Percentiles rank a stretch among this genome's conserved stretches.
Evolutionary conservation across 257 asterid species (phyloP).

Genomic region (Gentiana macrophylla): DNA sequence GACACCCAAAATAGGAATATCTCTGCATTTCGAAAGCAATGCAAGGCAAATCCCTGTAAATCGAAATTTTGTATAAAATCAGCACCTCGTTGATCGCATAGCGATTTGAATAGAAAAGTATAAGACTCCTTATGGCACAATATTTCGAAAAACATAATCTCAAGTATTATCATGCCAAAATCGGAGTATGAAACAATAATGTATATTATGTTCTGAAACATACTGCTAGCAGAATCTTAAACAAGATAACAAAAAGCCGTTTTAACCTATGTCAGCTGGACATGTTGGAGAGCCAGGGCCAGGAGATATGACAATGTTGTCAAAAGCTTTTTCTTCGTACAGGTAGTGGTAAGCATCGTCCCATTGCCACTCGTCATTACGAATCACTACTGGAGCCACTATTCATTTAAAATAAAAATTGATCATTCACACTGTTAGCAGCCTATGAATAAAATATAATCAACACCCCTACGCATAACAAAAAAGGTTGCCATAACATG

Average conservation of each 20-base stretch:
- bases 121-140: too few species aligned
- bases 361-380: conserved; percentile 97
- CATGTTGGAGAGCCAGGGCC: conserved; percentile 98
- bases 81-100: neutral
- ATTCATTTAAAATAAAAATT: conserved; percentile 5
- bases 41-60: conserved; percentile 79
- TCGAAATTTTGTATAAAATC: neutral
- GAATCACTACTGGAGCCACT: conserved; percentile 95
- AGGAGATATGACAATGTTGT: conserved; percentile 94
- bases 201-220: neutral
- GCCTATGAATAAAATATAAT: neutral
- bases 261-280: conserved; percentile 77
- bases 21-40: conserved; percentile 77
- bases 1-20: conserved; percentile 91
- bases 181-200: neutral
- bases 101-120: neutral
- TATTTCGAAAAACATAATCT: too few species aligned
- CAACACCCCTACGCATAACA: neutral
- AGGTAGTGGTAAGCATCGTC: conserved; percentile 53
- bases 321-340: conserved; percentile 74
- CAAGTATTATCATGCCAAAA: neutral
- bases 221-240: neutral
- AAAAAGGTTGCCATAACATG: too few species aligned
- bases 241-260: neutral
- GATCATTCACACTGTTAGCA: neutral